phyloP scores from a whole-genome alignment of 371 early-diverging fungal species.

The Mucor plumbeus region DNA sequence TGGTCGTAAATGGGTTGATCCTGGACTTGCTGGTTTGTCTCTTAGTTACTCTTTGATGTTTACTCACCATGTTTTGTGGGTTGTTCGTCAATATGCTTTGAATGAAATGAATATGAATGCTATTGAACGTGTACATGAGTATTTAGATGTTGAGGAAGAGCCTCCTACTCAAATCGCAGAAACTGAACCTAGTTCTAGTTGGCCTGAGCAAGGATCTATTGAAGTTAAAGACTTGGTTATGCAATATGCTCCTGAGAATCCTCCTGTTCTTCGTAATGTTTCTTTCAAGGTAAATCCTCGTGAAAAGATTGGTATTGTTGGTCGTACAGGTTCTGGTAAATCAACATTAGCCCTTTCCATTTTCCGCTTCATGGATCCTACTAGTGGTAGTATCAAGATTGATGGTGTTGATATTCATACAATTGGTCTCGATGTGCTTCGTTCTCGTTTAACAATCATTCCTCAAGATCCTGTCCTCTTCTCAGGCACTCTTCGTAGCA shows the following conservation, averaged over 20 bases:
- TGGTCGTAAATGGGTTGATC: slow-evolving; percentile 59
- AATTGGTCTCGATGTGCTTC: slow-evolving; percentile 69
- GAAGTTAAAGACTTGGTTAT: slow-evolving; percentile 67
- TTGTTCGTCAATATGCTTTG: slow-evolving; percentile 76
- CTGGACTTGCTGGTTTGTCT: slow-evolving; percentile 81
- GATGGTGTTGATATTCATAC: slow-evolving; percentile 75
- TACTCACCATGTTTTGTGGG: slow-evolving; percentile 78
- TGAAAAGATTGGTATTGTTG: slow-evolving; percentile 72
- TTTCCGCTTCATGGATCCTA: slow-evolving; percentile 77
- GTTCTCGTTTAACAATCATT: slow-evolving; percentile 69
- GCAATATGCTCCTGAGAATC: slow-evolving; percentile 70
- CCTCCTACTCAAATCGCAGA: slow-evolving; percentile 59
- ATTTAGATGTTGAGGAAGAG: slow-evolving; percentile 73
- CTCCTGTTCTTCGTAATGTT: slow-evolving; percentile 73
- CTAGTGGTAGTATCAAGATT: slow-evolving; percentile 64
- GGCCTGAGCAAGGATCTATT: slow-evolving; percentile 79
- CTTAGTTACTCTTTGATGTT: slow-evolving; percentile 74
- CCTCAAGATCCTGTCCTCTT: slow-evolving; percentile 84
- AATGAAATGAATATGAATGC: slow-evolving; percentile 89
- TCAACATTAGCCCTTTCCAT: slow-evolving; percentile 71
- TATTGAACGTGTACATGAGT: slow-evolving; percentile 86
- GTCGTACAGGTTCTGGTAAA: slow-evolving; percentile 68
- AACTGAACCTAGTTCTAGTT: slow-evolving; percentile 56
- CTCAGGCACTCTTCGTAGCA: slow-evolving; percentile 80
- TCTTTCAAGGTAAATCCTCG: slow-evolving; percentile 60